Base-by-base conservation (phyloP, 148 eudicot species). In the Dianthus caryophyllus region DNA sequence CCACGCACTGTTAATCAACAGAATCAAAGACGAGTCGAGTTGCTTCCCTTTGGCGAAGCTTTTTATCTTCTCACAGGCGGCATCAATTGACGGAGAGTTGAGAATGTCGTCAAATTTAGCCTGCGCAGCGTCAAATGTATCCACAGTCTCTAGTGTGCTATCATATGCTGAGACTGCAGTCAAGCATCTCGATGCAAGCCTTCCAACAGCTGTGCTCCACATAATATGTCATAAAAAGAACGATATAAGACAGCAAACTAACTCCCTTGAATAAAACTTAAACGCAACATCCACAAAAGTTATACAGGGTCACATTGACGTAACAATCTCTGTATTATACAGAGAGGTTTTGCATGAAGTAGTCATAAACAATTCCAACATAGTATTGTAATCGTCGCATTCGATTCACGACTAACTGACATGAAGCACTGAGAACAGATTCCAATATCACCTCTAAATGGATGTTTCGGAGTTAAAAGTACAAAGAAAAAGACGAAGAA, bases 121-220 rank as follows among this genome's bases (percentile, higher is more conserved):
- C 75, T 90, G 97, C 39, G 99, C 99, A 69, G 68, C 68, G 65
- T 94, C 99, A 47, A 90, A 83, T 59, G 90, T 80, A 20, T 82
- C 99, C 66, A 94, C 87, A 30, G 79, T 86, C 71, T 82, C 92
- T 51, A 94, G 71, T 51, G 97, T 94, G 73, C 84, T 88, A 73
- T 94, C 99, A 69, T 84, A 94, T 41, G 99, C 96, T 70, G 96
- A 85, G 49, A 94, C 96, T 50, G 99, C 96, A 72, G 96, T 78
- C 77, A 94, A 86, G 77, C 99, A 94, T 81, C 96, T 88, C 54
- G 97, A 82, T 7, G 92, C 92, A 56, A 94, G 96, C 71, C 99
- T 82, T 36, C 97, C 89, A 75, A 94, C 66, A 22, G 76, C 99
- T 94, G n/a, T n/a, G 90, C 66, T n/a, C 73, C 69, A 61, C n/a